Percentiles rank a stretch among this genome's conserved stretches.
Conservation (phyloP, 352 stramenopile species). For the Pythium plurisporium region DNA sequence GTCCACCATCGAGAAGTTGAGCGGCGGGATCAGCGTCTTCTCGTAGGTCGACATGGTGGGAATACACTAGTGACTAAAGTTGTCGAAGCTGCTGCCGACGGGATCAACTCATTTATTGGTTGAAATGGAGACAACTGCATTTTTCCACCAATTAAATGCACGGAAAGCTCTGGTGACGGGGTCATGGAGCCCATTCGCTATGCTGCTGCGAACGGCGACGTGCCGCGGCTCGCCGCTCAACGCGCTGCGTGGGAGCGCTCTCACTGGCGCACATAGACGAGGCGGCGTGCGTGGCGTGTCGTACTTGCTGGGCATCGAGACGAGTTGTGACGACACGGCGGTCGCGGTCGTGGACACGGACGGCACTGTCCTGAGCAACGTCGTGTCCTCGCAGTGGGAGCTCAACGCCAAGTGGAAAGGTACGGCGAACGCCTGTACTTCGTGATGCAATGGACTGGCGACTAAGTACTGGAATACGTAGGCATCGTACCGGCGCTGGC, state of each 20-base stretch:
- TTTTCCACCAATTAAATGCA: neutral
- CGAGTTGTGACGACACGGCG: slow-evolving; percentile 94
- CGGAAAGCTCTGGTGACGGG: neutral
- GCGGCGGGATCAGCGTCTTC: slow-evolving; percentile 84
- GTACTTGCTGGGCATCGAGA: slow-evolving; percentile 94
- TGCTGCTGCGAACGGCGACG: neutral
- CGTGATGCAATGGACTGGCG: neutral
- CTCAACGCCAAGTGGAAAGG: slow-evolving; percentile 84
- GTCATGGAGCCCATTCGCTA: too few relatives aligned
- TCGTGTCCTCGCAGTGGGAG: slow-evolving; percentile 92
- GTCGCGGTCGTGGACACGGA: slow-evolving; percentile 88
- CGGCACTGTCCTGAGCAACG: slow-evolving; percentile 90
- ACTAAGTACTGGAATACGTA: too few relatives aligned
- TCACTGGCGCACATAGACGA: too few relatives aligned
- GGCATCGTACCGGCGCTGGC: slow-evolving; percentile 96
- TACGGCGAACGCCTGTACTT: slow-evolving; percentile 4
- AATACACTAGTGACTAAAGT: too few relatives aligned
- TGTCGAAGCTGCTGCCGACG: neutral
- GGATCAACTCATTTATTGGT: neutral
- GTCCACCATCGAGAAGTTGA: slow-evolving; percentile 90
- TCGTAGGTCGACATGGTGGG: slow-evolving; percentile 77
- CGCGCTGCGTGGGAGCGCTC: too few relatives aligned
- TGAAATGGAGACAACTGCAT: neutral
- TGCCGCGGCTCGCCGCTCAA: too few relatives aligned
- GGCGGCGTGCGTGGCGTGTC: slow-evolving; percentile 22